Conservation (phyloP, 2,329 filamentous ascomycete genomes). For the Chalara sp. region DNA sequence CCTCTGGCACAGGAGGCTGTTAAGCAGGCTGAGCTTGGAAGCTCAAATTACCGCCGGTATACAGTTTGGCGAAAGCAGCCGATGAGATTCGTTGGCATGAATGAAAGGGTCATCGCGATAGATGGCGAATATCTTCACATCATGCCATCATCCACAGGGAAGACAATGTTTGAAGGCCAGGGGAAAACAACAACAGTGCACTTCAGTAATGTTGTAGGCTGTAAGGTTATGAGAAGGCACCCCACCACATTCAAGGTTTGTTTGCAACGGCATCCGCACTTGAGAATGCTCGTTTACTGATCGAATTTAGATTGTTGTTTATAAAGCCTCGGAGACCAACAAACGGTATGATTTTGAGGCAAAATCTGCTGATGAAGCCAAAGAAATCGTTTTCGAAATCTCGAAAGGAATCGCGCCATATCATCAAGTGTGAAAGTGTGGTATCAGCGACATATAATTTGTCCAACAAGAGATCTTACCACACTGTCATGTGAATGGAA, state of each 20-base stretch:
- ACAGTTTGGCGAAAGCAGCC: slow-evolving; percentile 76
- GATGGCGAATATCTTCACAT: slow-evolving; percentile 86
- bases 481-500: no score
- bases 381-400: slow-evolving; percentile 73
- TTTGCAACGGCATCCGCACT: neutral
- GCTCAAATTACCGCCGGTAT: slow-evolving; percentile 65
- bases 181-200: slow-evolving; percentile 76
- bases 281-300: neutral
- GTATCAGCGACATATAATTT: no score
- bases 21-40: slow-evolving; percentile 51
- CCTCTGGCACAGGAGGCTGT: slow-evolving; percentile 59
- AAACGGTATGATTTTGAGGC: slow-evolving; percentile 84
- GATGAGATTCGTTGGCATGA: slow-evolving; percentile 71
- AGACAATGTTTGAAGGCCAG: slow-evolving; percentile 54
- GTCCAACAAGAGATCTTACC: no score
- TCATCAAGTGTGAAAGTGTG: slow-evolving; percentile 17
- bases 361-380: slow-evolving; percentile 62
- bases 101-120: slow-evolving; percentile 70
- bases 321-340: slow-evolving; percentile 62
- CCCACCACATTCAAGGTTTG: slow-evolving; percentile 72
- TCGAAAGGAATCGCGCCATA: slow-evolving; percentile 70
- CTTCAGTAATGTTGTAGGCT: slow-evolving; percentile 75
- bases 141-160: slow-evolving; percentile 63
- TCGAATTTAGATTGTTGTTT: slow-evolving; percentile 58
- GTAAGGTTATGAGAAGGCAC: slow-evolving; percentile 73